Conservation (phyloP, 202 grass and related monocot genomes). For the Panicum hallii region DNA sequence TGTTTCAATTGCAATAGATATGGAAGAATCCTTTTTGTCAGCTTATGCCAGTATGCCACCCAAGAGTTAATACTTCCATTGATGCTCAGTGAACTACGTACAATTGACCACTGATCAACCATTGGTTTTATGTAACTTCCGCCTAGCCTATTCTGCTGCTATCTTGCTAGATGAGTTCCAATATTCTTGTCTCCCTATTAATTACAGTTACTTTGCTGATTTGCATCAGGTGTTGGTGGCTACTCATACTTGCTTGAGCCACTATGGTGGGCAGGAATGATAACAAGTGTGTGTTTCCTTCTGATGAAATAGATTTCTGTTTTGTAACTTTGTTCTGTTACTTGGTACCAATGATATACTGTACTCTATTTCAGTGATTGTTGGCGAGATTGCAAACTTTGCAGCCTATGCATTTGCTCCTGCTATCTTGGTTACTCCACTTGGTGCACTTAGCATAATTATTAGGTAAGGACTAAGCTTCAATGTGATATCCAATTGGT, state of each 20-base stretch:
- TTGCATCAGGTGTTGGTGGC: constrained; percentile 80
- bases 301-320: constrained; percentile 18
- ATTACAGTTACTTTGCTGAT: constrained; percentile 27
- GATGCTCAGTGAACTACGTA: not conserved
- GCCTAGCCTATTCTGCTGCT: not conserved
- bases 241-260: constrained; percentile 98
- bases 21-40: not conserved
- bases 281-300: constrained; percentile 71
- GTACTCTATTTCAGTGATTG: constrained; percentile 72
- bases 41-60: not conserved
- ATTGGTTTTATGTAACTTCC: not conserved
- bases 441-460: constrained; percentile 98
- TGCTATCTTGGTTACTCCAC: constrained; percentile 97
- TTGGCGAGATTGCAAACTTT: constrained; percentile 96
- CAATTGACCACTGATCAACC: not conserved
- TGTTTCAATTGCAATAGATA: not conserved
- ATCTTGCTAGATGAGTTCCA: not conserved
- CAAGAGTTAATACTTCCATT: not conserved
- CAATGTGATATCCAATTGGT: constrained; percentile 7
- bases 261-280: constrained; percentile 96
- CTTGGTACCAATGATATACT: constrained; percentile 16
- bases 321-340: not conserved
- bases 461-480: constrained; percentile 61
- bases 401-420: constrained; percentile 99
- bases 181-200: not conserved